Conservation (phyloP, 768 basidiomycete genomes). For the Pisolithus albus region DNA sequence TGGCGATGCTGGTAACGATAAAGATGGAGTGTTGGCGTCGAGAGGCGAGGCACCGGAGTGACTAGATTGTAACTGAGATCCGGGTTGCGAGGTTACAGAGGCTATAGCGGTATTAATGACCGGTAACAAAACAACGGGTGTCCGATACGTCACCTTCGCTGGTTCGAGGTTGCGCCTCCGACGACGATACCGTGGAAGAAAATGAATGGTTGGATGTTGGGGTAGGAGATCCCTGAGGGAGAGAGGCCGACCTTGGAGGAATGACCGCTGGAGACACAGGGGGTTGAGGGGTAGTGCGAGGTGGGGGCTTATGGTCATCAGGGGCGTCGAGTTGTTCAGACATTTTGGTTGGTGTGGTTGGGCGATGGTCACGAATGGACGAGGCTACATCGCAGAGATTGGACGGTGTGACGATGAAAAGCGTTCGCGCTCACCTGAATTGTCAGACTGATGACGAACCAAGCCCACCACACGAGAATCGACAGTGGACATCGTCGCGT, state of each 20-base stretch:
- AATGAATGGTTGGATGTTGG: conserved; percentile 5
- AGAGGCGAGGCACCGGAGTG: conserved; percentile 26
- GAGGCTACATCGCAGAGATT: neutral
- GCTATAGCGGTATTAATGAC: conserved; percentile 3
- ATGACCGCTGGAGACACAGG: conserved; percentile 8
- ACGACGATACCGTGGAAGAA: neutral
- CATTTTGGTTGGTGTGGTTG: conserved; percentile 14
- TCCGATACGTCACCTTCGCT: conserved; percentile 8
- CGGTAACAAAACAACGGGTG: conserved; percentile 1
- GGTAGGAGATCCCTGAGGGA: conserved; percentile 8
- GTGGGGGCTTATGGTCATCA: conserved; percentile 7
- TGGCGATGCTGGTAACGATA: conserved; percentile 10
- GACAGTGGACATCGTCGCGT: conserved; percentile 13
- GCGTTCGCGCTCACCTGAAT: conserved; percentile 24
- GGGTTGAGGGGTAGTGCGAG: neutral
- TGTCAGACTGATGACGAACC: conserved; percentile 26
- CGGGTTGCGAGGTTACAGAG: conserved; percentile 3
- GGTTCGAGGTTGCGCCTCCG: conserved; percentile 25
- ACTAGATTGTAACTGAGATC: conserved; percentile 17
- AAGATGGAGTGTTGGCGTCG: conserved; percentile 11
- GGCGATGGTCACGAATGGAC: conserved; percentile 18
- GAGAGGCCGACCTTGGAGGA: conserved; percentile 19
- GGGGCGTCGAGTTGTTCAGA: neutral
- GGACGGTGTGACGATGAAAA: neutral
- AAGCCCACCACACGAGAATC: conserved; percentile 21